Conservation (phyloP, 306 rosid species). For the Vigna hirtella region DNA sequence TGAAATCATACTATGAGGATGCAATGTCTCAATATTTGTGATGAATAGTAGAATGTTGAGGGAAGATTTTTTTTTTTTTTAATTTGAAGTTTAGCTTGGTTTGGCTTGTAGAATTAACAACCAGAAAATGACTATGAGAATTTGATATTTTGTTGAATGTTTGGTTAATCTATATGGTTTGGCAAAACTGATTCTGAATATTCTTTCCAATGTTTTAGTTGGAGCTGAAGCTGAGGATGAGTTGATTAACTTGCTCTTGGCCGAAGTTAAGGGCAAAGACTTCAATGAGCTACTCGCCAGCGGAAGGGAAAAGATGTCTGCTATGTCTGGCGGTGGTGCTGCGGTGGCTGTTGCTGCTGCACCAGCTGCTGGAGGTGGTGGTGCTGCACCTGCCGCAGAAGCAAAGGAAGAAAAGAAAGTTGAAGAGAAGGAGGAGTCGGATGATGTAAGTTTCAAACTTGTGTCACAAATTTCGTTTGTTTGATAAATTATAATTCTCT, state of each 20-base stretch:
- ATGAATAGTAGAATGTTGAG: background rate
- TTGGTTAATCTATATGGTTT: background rate
- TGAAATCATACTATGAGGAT: no score
- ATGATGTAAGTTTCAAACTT: constrained; percentile 61
- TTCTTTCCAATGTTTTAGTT: constrained; percentile 41
- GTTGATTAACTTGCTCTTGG: constrained; percentile 58
- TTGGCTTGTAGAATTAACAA: background rate
- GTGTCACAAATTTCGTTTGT: background rate
- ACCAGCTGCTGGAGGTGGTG: constrained; percentile 49
- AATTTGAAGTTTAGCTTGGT: background rate
- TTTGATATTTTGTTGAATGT: background rate
- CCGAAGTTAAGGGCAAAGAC: constrained; percentile 68
- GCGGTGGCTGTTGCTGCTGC: constrained; percentile 60
- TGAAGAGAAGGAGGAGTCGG: constrained; percentile 80
- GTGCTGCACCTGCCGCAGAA: constrained; percentile 65
- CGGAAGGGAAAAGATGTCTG: constrained; percentile 74
- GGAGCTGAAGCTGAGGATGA: constrained; percentile 67
- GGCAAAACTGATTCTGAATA: background rate
- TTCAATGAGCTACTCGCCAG: constrained; percentile 68
- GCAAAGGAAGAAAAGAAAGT: constrained; percentile 80
- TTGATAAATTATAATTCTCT: background rate
- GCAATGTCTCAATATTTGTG: background rate
- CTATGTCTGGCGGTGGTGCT: constrained; percentile 68
- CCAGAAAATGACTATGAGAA: background rate
- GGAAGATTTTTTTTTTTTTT: background rate